Evolutionary conservation across 148 eudicot genomes (phyloP).

Genomic region (Rhododendron ovatum): DNA sequence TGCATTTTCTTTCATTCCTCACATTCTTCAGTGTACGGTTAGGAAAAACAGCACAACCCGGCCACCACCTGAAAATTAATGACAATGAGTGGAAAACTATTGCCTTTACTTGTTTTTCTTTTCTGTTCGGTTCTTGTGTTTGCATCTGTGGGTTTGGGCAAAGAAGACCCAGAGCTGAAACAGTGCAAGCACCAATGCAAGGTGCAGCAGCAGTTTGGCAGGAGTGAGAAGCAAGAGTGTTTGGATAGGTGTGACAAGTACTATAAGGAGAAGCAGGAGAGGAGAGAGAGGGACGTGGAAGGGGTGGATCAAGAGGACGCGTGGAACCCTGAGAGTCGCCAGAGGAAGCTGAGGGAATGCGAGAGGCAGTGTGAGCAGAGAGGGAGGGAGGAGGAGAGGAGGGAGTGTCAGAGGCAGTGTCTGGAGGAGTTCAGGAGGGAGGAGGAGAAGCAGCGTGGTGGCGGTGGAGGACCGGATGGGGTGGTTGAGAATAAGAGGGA

Average conservation of each 20-base stretch:
- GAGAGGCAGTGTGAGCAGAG: constrained; percentile 25
- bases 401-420: constrained; percentile 29
- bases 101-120: constrained; percentile 7
- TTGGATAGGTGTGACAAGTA: constrained; percentile 25
- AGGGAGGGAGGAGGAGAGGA: background rate
- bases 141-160: background rate
- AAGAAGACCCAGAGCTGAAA: constrained; percentile 37
- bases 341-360: constrained; percentile 20
- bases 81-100: background rate
- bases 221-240: constrained; percentile 16
- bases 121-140: background rate
- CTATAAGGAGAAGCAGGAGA: constrained; percentile 18
- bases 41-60: too few relatives aligned
- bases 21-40: background rate
- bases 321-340: constrained; percentile 1
- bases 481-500: background rate
- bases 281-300: constrained; percentile 3
- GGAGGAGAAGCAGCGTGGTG: background rate
- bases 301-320: background rate
- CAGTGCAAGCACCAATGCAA: constrained; percentile 44
- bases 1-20: background rate
- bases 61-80: background rate
- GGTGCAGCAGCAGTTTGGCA: constrained; percentile 21
- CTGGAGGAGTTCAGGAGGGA: background rate
- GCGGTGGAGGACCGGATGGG: background rate